Evolutionary conservation across 352 stramenopile genomes (phyloP), one percentile per base, ranked within the genome.

Genomic region (Phytophthora quininea): DNA sequence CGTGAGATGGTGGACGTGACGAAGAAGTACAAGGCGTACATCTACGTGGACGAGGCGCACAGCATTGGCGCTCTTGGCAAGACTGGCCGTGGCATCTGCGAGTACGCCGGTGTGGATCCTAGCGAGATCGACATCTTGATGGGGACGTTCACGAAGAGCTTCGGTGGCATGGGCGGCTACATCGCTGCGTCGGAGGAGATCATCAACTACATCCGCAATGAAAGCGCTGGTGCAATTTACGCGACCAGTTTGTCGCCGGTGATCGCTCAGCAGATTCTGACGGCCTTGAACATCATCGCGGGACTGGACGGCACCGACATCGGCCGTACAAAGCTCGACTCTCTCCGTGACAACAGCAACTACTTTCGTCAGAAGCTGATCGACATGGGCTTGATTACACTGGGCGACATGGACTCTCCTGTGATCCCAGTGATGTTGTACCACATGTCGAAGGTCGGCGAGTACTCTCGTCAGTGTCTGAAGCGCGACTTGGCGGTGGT

Each of bases 401-500:
- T 97, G 0, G 98, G 97, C 31, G 85, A 99, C 68, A 98, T 98
- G 54, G 97, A 99, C 75, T 98, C 93, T 45, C 97, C 98, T 19
- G 96, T 99, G 50, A 99, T 99, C 69, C 98, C 98, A 0, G 94
- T 99, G 46, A 98, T 99, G 93, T 76, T 99, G 38, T 99, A 99
- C 83, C 93, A 98, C 71, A 97, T 98, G 51, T 98, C 92, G 12
- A 99, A 99, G 80, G 98, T 99, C 46, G 89, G 91, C 12, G 95
- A 97, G 43, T 99, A 99, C 74, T 98, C 92, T n/a, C 88, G 96
- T 29, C 84, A 99, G 67, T 99, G 96, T 56, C 64, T 96, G 15
- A 96, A 98, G 71, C 90, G 96, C 15, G 91, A 97, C 46, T 73
- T 99, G 52, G 97, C 97, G 15, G 97, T 99, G n/a, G 98, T 99